Evolutionary conservation across 208 protist species (phyloP), one percentile per base, ranked within the genome.

Genomic region (Trypanosomatidae sp.): DNA sequence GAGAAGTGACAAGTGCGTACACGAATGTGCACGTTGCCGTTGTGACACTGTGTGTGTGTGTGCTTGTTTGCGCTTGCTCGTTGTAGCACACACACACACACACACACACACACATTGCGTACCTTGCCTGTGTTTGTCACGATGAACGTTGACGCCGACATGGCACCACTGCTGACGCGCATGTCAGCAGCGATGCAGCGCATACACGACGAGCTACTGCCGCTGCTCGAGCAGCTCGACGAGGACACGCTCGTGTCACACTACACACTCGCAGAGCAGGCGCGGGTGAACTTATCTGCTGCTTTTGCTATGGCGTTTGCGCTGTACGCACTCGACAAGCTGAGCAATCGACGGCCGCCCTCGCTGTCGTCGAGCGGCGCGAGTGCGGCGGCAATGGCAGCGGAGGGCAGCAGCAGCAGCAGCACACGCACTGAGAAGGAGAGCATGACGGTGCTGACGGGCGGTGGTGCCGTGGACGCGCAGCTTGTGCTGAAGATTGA

Each of bases 401-500:
- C 42, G 0, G 21, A 8, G n/a, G n/a, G n/a, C 38, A 38, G 8
- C 43, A 48, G 2, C 16, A 43, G 4, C 13, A 3, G 4, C 2
- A 50, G 39, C 2, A 45, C 7, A 38, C 41, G 6, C 16, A 39
- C 4, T 18, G 33, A 39, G 6, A 5, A 2, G 16, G 42, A 41
- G 15, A 42, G 32, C 39, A 19, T 23, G 6, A 27, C 41, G 23
- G 2, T 38, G 22, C 0, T 18, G 10, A 46, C 41, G 26, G 32
- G 20, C 19, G 30, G 22, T 4, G 33, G 27, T 3, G 28, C 37
- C 6, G 56, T 56, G 0, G 78, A 92, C 40, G 49, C 63, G 25
- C 83, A 83, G 62, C 55, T 92, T 21, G 44, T 71, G n/a, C 59
- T 85, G 0, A 88, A 92, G 57, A 83, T 92, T 21, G 69, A 92